Evolutionary conservation across 2,329 filamentous ascomycete genomes (phyloP), one percentile per base, ranked within the genome.

Genomic region (Pseudofabraea citricarpa): DNA sequence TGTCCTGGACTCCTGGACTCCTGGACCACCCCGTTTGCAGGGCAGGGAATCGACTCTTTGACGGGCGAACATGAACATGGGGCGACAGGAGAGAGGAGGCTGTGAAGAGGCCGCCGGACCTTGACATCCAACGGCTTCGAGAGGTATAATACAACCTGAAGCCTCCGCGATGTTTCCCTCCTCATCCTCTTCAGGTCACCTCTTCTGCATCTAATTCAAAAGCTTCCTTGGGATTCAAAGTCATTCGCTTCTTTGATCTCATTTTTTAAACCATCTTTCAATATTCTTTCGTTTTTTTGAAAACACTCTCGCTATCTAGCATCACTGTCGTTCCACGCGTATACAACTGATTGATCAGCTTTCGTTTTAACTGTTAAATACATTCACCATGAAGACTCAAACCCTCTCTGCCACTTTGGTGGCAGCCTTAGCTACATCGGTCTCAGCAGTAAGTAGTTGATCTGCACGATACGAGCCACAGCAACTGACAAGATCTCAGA

Each of bases 211-310:
- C 48, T 49, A 49, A 50, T 51, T 40, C 32, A 46, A 50, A 41
- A 41, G 54, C 49, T 54, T 52, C 43, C 52, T 55, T 52, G 54
- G 57, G 59, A 58, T 52, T 55, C 60, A 64, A 64, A 64, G 62
- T 70, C 70, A 66, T 66, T 72, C 67, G 62, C 64, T 68, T 63
- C 56, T 66, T 62, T 65, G 57, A 56, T 61, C 60, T 61, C 48
- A 50, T 59, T 60, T 66, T 56, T 53, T 60, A 62, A 60, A 63
- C 42, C 48, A 32, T 43, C 29, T 56, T 56, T 48, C 62, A 57
- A 41, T 56, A 55, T 37, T 41, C 41, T 41, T 33, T 41, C 36
- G 23, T 37, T 40, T 12, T 31, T 48, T 47, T 26, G 15, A 21
- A 36, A 12, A n/a, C n/a, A 36, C 39, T 16, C 42, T 38, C 38